Evolutionary conservation across 768 basidiomycete genomes (phyloP).

Genomic region (Dictyophora rubrovolvata): DNA sequence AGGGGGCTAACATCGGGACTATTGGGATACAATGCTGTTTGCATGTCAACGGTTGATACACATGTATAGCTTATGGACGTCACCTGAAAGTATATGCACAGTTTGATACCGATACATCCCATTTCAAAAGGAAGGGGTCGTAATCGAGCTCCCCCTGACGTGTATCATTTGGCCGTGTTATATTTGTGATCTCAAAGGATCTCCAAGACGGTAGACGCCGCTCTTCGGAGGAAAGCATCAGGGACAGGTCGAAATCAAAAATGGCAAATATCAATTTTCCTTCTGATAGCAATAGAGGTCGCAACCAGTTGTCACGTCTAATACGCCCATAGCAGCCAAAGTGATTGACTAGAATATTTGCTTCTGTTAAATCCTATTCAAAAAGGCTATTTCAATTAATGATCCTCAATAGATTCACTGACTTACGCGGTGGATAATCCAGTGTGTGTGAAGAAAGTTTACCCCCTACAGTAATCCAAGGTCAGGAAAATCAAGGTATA

Average conservation of each 20-base stretch:
- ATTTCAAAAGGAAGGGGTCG: background rate
- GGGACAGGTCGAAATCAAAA: background rate
- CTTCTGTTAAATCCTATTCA: conserved; percentile 8
- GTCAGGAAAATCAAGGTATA: background rate
- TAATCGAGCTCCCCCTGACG: background rate
- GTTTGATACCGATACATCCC: background rate
- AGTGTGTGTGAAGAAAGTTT: conserved; percentile 8
- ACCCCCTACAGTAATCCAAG: conserved; percentile 2
- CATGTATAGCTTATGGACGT: background rate
- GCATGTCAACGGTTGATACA: background rate
- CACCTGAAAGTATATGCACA: background rate
- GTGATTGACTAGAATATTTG: conserved; percentile 11
- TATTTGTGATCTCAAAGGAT: background rate
- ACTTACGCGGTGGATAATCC: conserved; percentile 12
- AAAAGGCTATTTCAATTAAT: background rate
- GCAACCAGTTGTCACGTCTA: background rate
- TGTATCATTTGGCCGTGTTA: background rate
- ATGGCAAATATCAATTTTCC: background rate
- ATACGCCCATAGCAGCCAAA: background rate
- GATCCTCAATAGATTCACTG: background rate
- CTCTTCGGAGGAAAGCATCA: background rate
- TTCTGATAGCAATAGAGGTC: background rate
- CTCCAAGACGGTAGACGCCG: background rate
- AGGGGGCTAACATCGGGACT: background rate
- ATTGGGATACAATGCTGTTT: background rate